phyloP scores from a whole-genome alignment of 2,329 filamentous ascomycete species.

The Decorospora gaudefroyi region DNA sequence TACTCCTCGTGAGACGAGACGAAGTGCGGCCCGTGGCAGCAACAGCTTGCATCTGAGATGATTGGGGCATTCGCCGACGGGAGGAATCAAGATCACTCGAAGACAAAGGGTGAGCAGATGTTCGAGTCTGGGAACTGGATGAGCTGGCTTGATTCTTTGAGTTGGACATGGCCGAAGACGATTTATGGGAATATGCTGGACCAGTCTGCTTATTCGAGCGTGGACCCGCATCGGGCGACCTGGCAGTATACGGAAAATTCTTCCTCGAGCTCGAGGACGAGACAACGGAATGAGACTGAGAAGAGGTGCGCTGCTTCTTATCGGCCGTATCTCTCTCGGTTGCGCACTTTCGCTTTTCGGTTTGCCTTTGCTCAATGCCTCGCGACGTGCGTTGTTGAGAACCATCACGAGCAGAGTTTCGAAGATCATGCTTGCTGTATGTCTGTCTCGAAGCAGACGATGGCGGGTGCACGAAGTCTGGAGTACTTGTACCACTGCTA shows the following conservation, averaged over 20 bases:
- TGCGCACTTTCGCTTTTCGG: slow-evolving; percentile 20
- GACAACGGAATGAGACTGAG: not conserved
- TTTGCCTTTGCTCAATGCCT: not conserved
- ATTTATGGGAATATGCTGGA: not conserved
- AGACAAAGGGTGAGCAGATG: not conserved
- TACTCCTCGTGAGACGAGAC: slow-evolving; percentile 11
- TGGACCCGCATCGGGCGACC: not conserved
- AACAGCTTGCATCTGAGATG: not conserved
- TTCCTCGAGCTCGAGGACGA: not conserved
- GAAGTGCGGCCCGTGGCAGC: not conserved
- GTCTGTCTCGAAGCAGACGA: slow-evolving; percentile 5
- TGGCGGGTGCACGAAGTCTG: not conserved
- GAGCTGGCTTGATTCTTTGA: not conserved
- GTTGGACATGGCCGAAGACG: not conserved
- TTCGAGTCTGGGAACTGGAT: not conserved
- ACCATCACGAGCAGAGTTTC: not conserved
- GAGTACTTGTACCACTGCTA: not conserved
- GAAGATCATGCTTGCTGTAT: slow-evolving; percentile 1
- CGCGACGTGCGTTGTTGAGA: not conserved
- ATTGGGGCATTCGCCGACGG: not conserved
- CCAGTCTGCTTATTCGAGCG: not conserved
- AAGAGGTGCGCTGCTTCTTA: slow-evolving; percentile 17
- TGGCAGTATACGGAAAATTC: not conserved
- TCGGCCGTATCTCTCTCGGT: not conserved
- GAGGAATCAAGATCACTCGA: not conserved